These are phyloP conservation scores for Lasiodiplodia hormozganensis DNA, from an alignment of 2,329 filamentous ascomycete genomes.

Conservation along the genomic window DNA sequence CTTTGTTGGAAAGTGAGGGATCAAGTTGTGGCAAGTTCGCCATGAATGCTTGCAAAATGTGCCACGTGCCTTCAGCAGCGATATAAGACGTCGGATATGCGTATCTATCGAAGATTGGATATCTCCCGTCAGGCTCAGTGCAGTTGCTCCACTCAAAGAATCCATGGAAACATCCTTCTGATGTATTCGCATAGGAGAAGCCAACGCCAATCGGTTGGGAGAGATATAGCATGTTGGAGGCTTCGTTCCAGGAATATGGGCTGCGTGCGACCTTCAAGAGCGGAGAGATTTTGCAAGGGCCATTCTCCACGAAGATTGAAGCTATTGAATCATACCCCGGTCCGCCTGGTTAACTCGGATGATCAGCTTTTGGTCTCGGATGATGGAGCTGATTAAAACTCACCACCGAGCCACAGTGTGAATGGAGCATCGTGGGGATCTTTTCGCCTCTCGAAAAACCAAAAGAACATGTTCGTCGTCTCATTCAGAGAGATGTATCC, in stretches of 20 bases:
- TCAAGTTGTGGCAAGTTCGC: conserved; percentile 52
- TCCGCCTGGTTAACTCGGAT: conserved; percentile 35
- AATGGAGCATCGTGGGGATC: conserved; percentile 46
- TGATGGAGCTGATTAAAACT: neutral
- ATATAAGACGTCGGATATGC: conserved; percentile 41
- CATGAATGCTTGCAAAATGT: conserved; percentile 46
- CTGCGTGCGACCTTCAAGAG: conserved; percentile 45
- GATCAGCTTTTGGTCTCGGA: neutral
- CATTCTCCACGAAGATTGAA: conserved; percentile 46
- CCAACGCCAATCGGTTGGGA: conserved; percentile 50
- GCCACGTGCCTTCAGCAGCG: conserved; percentile 45
- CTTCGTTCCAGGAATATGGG: conserved; percentile 49
- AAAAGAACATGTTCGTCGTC: conserved; percentile 51
- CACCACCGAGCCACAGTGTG: conserved; percentile 52
- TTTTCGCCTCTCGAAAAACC: conserved; percentile 58
- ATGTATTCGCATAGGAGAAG: conserved; percentile 45
- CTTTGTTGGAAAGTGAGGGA: conserved; percentile 53
- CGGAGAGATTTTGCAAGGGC: conserved; percentile 54
- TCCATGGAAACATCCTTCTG: conserved; percentile 3
- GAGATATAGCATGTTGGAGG: conserved; percentile 48
- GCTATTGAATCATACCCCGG: conserved; percentile 54
- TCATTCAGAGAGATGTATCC: conserved; percentile 46
- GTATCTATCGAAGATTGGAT: conserved; percentile 13
- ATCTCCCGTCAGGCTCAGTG: conserved; percentile 8
- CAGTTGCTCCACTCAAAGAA: conserved; percentile 9